These are phyloP conservation scores for Westerdykella sp. DNA, from an alignment of 2,329 filamentous ascomycete genomes.

Conservation along the genomic window DNA sequence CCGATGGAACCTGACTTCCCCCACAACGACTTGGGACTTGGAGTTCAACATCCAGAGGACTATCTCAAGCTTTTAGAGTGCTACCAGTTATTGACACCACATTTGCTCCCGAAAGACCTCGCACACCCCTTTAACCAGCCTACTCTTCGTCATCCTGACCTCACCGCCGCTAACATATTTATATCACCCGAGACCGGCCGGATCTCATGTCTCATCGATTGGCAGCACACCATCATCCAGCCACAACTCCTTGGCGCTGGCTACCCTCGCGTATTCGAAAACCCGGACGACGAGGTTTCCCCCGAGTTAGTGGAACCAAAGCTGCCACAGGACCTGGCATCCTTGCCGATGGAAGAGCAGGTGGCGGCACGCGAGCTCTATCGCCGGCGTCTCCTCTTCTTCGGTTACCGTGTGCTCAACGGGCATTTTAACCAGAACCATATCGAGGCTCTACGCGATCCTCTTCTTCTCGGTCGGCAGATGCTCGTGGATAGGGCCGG, in stretches of 20 bases:
- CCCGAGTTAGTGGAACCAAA: constrained; percentile 3
- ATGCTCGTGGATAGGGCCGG: constrained; percentile 12
- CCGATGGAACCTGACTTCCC: constrained; percentile 10
- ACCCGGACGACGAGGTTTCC: constrained; percentile 8
- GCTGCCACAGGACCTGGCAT: constrained; percentile 8
- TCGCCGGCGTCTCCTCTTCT: constrained; percentile 11
- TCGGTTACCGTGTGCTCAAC: constrained; percentile 7
- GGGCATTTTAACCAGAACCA: constrained; percentile 9
- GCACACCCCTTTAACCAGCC: constrained; percentile 9
- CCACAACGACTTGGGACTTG: constrained; percentile 8
- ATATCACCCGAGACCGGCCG: constrained; percentile 8
- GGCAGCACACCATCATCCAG: constrained; percentile 11
- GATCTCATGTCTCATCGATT: constrained; percentile 11
- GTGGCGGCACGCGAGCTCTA: constrained; percentile 6
- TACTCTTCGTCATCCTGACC: constrained; percentile 11
- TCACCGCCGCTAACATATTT: constrained; percentile 11
- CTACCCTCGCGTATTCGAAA: constrained; percentile 9
- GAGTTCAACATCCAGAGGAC: constrained; percentile 9
- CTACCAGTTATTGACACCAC: constrained; percentile 8
- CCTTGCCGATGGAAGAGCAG: constrained; percentile 6
- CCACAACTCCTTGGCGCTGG: constrained; percentile 10
- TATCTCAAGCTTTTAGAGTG: constrained; percentile 6
- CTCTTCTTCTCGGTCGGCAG: constrained; percentile 10
- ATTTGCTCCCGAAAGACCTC: constrained; percentile 9
- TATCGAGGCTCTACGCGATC: constrained; percentile 9